A percentile compares a stretch with the other conserved stretches of the same genome.
Evolutionary conservation across 371 early-diverging fungal species (phyloP).

Genomic region (Mortierella sp.): DNA sequence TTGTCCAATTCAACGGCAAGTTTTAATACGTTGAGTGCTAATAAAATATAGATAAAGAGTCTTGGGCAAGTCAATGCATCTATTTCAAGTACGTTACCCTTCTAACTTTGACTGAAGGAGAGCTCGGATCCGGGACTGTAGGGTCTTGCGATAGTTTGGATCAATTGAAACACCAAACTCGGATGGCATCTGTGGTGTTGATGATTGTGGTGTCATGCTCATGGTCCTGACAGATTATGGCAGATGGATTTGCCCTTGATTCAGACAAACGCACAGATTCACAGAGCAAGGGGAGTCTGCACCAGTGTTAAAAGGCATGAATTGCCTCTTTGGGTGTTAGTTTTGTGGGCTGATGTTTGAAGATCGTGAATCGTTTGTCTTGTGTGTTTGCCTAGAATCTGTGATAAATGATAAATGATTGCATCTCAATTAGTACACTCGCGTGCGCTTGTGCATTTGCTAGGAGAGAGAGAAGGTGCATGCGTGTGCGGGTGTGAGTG

Average conservation of each 20-base stretch:
- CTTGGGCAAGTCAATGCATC: neutral
- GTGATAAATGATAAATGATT: too few species aligned
- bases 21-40: neutral
- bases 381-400: neutral
- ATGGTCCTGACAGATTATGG: slow-evolving; percentile 8
- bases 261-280: slow-evolving; percentile 6
- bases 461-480: too few species aligned
- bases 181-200: slow-evolving; percentile 39
- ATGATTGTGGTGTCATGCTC: slow-evolving; percentile 28
- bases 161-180: slow-evolving; percentile 41
- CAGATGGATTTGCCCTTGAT: slow-evolving; percentile 3
- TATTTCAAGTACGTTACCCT: slow-evolving; percentile 25
- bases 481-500: too few species aligned
- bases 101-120: slow-evolving; percentile 44
- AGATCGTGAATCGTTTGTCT: too few species aligned
- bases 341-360: neutral
- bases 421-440: too few species aligned
- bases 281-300: slow-evolving; percentile 7
- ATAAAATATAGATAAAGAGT: neutral
- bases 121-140: slow-evolving; percentile 34
- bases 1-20: neutral
- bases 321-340: slow-evolving; percentile 1
- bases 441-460: too few species aligned
- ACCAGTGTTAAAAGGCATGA: slow-evolving; percentile 7
- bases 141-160: slow-evolving; percentile 27